Percentiles rank a stretch among this genome's conserved stretches.
phyloP scores from a whole-genome alignment of 192 early-diverging fungal species.

The Podila clonocystis region DNA sequence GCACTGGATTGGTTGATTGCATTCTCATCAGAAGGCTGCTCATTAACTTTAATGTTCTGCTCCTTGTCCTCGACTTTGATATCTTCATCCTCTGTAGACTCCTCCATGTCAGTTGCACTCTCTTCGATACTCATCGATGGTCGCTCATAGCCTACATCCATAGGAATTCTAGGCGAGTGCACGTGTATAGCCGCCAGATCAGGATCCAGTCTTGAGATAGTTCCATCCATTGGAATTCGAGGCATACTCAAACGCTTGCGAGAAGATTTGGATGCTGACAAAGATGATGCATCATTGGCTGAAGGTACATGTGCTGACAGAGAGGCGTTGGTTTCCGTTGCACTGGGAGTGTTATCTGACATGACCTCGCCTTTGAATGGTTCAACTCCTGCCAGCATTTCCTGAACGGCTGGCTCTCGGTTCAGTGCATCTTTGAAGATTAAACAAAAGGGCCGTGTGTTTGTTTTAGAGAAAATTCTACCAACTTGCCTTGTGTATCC shows the following conservation, averaged over 20 bases:
- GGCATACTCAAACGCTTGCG: constrained; percentile 24
- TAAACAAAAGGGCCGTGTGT: no score
- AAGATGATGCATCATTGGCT: background rate
- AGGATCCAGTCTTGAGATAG: constrained; percentile 9
- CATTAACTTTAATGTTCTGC: background rate
- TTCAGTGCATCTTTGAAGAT: constrained; percentile 24
- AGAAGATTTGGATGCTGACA: background rate
- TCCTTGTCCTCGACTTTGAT: background rate
- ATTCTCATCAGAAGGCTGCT: background rate
- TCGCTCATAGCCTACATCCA: constrained; percentile 39
- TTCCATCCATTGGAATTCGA: constrained; percentile 36
- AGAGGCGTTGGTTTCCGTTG: background rate
- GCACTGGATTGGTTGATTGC: background rate
- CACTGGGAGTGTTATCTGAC: background rate
- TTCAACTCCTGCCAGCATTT: constrained; percentile 16
- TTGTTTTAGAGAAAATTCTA: background rate
- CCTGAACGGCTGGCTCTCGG: constrained; percentile 39
- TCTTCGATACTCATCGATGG: background rate
- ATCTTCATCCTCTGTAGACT: background rate
- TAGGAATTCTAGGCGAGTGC: constrained; percentile 21
- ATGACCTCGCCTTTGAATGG: background rate
- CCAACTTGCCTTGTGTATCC: background rate
- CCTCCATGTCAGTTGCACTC: background rate
- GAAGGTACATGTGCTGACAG: background rate
- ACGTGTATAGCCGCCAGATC: background rate